Evolutionary conservation across 805 yeast genomes (phyloP), one percentile per base, ranked within the genome.

Genomic region (Spathaspora sp.): DNA sequence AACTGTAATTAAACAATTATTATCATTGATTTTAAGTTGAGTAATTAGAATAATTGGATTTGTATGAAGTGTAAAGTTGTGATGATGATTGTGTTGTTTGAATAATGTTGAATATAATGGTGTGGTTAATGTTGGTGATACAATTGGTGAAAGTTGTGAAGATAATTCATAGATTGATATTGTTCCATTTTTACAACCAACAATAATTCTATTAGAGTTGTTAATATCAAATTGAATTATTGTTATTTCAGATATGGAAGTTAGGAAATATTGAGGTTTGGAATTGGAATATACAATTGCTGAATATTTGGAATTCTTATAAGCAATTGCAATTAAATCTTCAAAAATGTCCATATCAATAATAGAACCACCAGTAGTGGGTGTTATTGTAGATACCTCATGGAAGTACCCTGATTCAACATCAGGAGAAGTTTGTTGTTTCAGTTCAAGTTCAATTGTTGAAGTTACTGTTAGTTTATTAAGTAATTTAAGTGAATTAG

Each of bases 151-250:
- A 11, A 35, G 17, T 14, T 35, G 40, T 11, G 16, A n/a, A 11
- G 40, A 20, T 20, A 76, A 54, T 56, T 80, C 79, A 84, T 85
- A 82, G 8, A 78, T 62, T n/a, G 73, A 75, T 1, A 82, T 45
- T 47, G 72, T 71, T 0, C 87, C 87, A 57, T 77, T 77, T 16
- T 60, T 59, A 5, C 81, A 70, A 0, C 85, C 82, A 0, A 76
- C 85, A 26, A 79, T 60, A 0, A 83, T 63, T 48, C 73, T 68
- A 47, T 69, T 66, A 1, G 77, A 62, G 19, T 70, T 65, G 14
- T 62, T 54, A 10, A 59, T 59, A 29, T 78, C 76, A 52, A 81
- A 80, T 50, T 68, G 69, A 9, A 77, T 69, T 6, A 58, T 52
- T 1, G 70, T 53, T 5, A 82, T 68, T 14, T 67, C 60, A 1